phyloP scores from a whole-genome alignment of 2,329 filamentous ascomycete species.

The Paraphoma sp. region DNA sequence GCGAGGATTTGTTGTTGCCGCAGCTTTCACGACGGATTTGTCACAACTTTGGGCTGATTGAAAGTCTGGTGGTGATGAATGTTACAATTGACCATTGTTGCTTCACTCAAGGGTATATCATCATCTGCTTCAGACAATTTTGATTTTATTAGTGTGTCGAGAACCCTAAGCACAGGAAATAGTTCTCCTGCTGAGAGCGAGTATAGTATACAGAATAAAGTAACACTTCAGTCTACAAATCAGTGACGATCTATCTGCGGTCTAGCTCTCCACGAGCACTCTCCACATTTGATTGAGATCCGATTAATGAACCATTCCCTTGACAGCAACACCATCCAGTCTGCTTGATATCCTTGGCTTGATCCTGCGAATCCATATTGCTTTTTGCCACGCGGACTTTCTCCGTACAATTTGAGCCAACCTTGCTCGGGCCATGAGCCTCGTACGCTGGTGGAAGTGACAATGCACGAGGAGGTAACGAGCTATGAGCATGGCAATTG shows the following conservation, averaged over 20 bases:
- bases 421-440: not conserved
- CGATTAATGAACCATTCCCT: no score
- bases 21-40: constrained; percentile 19
- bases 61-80: not conserved
- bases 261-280: no score
- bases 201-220: no score
- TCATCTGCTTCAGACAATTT: not conserved
- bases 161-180: no score
- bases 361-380: not conserved
- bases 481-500: not conserved
- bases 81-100: not conserved
- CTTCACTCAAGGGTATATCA: not conserved
- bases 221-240: no score
- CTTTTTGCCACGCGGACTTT: not conserved
- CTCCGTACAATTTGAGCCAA: not conserved
- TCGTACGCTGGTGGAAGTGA: not conserved
- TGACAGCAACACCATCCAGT: not conserved
- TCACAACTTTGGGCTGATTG: constrained; percentile 16
- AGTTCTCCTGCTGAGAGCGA: no score
- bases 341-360: not conserved
- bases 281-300: no score
- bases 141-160: no score
- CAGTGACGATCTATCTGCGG: no score
- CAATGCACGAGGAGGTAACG: not conserved
- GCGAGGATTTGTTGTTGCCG: constrained; percentile 27